These are phyloP conservation scores for Chromosphaera perkinsii DNA, from an alignment of 208 protist genomes.

Conservation along the genomic window DNA sequence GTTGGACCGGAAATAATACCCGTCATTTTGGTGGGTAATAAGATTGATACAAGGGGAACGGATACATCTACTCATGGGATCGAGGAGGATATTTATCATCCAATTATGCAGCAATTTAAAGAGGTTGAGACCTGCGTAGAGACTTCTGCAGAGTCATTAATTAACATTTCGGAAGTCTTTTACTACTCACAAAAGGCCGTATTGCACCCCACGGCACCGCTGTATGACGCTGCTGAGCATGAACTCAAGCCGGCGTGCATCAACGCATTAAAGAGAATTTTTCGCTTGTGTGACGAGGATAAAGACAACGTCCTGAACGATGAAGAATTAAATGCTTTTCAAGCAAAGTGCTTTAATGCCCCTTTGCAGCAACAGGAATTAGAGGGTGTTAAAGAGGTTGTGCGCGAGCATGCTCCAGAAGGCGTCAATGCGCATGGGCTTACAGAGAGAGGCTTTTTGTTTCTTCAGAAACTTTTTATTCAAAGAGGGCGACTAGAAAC, in stretches of 20 bases:
- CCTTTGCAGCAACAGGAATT: slow-evolving; percentile 12
- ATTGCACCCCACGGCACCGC: slow-evolving; percentile 24
- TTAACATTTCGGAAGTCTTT: slow-evolving; percentile 26
- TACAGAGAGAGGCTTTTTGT: slow-evolving; percentile 13
- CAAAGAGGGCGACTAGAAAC: slow-evolving; percentile 29
- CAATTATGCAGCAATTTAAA: neutral
- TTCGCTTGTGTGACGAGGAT: slow-evolving; percentile 21
- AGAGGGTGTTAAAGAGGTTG: slow-evolving; percentile 7
- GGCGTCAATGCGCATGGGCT: neutral
- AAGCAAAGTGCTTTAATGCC: slow-evolving; percentile 13
- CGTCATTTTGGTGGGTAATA: slow-evolving; percentile 31
- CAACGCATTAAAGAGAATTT: slow-evolving; percentile 13
- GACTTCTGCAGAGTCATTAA: slow-evolving; percentile 13
- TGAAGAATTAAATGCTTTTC: slow-evolving; percentile 20
- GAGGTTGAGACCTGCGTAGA: slow-evolving; percentile 25
- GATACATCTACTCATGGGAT: neutral
- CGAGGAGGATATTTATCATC: slow-evolving; percentile 10
- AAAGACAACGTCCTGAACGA: slow-evolving; percentile 19
- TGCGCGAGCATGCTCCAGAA: neutral
- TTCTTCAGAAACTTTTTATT: slow-evolving; percentile 24
- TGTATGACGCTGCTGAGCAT: slow-evolving; percentile 20
- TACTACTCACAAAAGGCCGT: slow-evolving; percentile 32
- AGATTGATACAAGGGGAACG: slow-evolving; percentile 9
- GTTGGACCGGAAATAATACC: neutral
- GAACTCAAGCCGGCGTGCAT: neutral